Evolutionary conservation across 2,329 filamentous ascomycete species (phyloP).

Genomic region (Pyrenophora tritici-repentis): DNA sequence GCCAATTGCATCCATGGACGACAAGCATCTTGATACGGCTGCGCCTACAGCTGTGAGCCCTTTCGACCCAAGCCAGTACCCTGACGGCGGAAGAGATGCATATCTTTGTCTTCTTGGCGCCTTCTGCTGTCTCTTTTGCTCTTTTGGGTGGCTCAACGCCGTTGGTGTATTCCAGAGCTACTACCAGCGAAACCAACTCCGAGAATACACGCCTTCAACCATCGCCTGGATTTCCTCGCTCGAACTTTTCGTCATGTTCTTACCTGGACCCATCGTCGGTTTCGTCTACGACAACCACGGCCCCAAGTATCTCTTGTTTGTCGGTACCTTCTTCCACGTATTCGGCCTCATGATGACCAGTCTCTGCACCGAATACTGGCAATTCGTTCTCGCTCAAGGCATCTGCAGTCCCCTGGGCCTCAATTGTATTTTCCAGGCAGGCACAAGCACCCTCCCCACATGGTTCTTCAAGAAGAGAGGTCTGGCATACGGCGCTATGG

Average conservation of each 20-base stretch:
- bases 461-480: constrained; percentile 59
- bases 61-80: constrained; percentile 41
- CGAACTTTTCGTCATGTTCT: constrained; percentile 57
- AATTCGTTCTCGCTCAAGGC: constrained; percentile 61
- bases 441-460: constrained; percentile 49
- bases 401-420: constrained; percentile 57
- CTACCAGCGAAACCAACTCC: constrained; percentile 52
- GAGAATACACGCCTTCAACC: constrained; percentile 44
- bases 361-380: constrained; percentile 60
- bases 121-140: constrained; percentile 38
- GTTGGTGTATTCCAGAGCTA: constrained; percentile 55
- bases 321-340: constrained; percentile 61
- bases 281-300: constrained; percentile 67
- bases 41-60: constrained; percentile 19
- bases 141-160: constrained; percentile 52
- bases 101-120: constrained; percentile 39
- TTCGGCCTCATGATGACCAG: constrained; percentile 68
- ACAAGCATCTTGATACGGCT: constrained; percentile 14
- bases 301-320: constrained; percentile 59
- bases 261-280: constrained; percentile 65
- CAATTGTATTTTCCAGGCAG: constrained; percentile 60
- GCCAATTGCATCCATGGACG: constrained; percentile 7
- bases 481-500: constrained; percentile 56
- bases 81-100: constrained; percentile 46
- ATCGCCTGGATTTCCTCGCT: constrained; percentile 55